Evolutionary conservation across 208 protist species (phyloP).

Genomic region (Chromosphaera perkinsii): DNA sequence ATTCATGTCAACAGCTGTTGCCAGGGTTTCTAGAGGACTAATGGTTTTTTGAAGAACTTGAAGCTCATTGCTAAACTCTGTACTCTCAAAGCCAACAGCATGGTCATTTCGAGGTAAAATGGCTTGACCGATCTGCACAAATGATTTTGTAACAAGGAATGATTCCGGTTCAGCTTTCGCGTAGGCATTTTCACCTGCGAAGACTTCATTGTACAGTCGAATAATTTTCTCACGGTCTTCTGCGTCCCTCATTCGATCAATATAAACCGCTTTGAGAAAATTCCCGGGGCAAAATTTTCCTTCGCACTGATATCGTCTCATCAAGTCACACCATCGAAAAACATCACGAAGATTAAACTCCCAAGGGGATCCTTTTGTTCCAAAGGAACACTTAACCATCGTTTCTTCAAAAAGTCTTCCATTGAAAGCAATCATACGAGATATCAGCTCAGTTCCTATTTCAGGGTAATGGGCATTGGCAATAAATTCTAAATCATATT

Average conservation of each 20-base stretch:
- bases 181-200: slow-evolving; percentile 7
- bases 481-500: slow-evolving; percentile 39
- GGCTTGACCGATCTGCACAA: slow-evolving; percentile 16
- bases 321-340: slow-evolving; percentile 91
- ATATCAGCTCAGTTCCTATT: slow-evolving; percentile 64
- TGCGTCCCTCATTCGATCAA: slow-evolving; percentile 61
- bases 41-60: too few relatives aligned
- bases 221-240: slow-evolving; percentile 49
- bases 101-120: neutral
- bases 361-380: slow-evolving; percentile 85
- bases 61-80: too few relatives aligned
- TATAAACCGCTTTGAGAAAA: slow-evolving; percentile 64
- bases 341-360: slow-evolving; percentile 99
- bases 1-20: slow-evolving; percentile 76
- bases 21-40: slow-evolving; percentile 66
- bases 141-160: neutral
- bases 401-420: slow-evolving; percentile 71
- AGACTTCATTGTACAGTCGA: slow-evolving; percentile 43
- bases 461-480: slow-evolving; percentile 58
- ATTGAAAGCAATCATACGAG: slow-evolving; percentile 89
- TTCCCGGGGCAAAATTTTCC: neutral
- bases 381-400: slow-evolving; percentile 73
- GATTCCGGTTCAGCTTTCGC: neutral
- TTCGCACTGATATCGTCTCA: slow-evolving; percentile 28
- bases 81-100: neutral